Evolutionary conservation across 176 grass and related monocot genomes (phyloP).

Genomic region (Oryza nivara): DNA sequence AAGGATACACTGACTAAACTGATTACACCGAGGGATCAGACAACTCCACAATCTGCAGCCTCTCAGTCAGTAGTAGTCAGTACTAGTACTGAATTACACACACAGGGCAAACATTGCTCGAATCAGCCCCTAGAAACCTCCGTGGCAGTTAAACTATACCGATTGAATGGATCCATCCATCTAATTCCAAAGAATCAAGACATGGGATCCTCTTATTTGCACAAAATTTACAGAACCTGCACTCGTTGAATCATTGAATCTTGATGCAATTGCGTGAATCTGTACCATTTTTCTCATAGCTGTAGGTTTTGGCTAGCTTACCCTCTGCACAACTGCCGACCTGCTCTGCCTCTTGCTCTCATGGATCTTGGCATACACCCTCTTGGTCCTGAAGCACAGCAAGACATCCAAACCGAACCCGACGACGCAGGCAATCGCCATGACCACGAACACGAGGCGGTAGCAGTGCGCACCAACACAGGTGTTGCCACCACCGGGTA

Average conservation of each 20-base stretch:
- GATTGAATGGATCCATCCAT: slow-evolving; percentile 28
- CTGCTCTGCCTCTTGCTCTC: slow-evolving; percentile 59
- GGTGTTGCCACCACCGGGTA: slow-evolving; percentile 79
- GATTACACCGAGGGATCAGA: not conserved
- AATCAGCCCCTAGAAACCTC: not conserved
- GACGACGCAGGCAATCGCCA: slow-evolving; percentile 70
- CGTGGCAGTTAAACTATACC: not conserved
- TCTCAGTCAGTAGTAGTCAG: not conserved
- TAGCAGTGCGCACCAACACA: slow-evolving; percentile 92
- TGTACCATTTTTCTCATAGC: not conserved
- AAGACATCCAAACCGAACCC: slow-evolving; percentile 79
- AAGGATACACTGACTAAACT: not conserved
- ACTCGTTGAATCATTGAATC: not conserved
- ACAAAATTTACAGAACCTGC: slow-evolving; percentile 6
- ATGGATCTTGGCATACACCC: slow-evolving; percentile 80
- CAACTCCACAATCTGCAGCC: not conserved
- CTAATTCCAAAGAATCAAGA: slow-evolving; percentile 19
- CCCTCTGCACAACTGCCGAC: slow-evolving; percentile 6
- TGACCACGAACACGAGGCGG: slow-evolving; percentile 77
- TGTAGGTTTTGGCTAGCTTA: slow-evolving; percentile 16
- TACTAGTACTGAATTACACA: not conserved
- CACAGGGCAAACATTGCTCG: not conserved
- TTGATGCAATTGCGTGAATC: not conserved
- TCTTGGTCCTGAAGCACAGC: slow-evolving; percentile 68
- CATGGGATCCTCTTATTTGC: slow-evolving; percentile 1